Conservation (phyloP, 768 basidiomycete species). For the Tulasnella sp. region DNA sequence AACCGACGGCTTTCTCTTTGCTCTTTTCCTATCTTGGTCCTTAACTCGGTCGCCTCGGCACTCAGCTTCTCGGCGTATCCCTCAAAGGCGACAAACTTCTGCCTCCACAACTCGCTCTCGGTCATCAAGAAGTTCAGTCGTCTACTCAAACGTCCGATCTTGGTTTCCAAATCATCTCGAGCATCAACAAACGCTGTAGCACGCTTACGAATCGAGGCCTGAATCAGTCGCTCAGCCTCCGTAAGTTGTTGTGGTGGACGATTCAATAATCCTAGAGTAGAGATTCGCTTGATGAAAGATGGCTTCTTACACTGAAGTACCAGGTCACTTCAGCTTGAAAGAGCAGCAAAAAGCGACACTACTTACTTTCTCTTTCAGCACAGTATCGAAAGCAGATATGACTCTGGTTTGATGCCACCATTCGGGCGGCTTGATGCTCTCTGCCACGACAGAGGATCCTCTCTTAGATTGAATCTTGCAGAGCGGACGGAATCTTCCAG, state of each 20-base stretch:
- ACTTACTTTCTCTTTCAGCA: slow-evolving; percentile 69
- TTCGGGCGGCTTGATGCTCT: slow-evolving; percentile 76
- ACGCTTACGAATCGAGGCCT: slow-evolving; percentile 78
- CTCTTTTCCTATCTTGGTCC: slow-evolving; percentile 81
- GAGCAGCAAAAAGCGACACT: neutral
- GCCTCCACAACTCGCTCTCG: slow-evolving; percentile 78
- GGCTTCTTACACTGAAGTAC: slow-evolving; percentile 76
- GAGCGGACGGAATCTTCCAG: slow-evolving; percentile 77
- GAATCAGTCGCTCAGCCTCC: slow-evolving; percentile 70
- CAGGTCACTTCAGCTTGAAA: slow-evolving; percentile 1
- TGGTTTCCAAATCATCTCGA: slow-evolving; percentile 84
- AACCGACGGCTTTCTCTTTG: slow-evolving; percentile 79
- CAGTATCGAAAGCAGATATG: slow-evolving; percentile 78
- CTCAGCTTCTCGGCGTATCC: slow-evolving; percentile 86
- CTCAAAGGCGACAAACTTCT: slow-evolving; percentile 90
- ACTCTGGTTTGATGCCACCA: slow-evolving; percentile 94
- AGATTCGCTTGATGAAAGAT: slow-evolving; percentile 72
- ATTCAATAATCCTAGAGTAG: slow-evolving; percentile 48
- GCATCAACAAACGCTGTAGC: slow-evolving; percentile 93
- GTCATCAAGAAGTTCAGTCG: slow-evolving; percentile 87
- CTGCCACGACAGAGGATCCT: slow-evolving; percentile 70
- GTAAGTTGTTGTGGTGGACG: slow-evolving; percentile 62
- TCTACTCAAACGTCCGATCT: slow-evolving; percentile 75
- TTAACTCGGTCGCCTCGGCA: slow-evolving; percentile 69
- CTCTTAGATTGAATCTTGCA: slow-evolving; percentile 83